These are phyloP conservation scores for Narthecium ossifragum DNA, from an alignment of 106 monocot genomes.

Conservation along the genomic window DNA sequence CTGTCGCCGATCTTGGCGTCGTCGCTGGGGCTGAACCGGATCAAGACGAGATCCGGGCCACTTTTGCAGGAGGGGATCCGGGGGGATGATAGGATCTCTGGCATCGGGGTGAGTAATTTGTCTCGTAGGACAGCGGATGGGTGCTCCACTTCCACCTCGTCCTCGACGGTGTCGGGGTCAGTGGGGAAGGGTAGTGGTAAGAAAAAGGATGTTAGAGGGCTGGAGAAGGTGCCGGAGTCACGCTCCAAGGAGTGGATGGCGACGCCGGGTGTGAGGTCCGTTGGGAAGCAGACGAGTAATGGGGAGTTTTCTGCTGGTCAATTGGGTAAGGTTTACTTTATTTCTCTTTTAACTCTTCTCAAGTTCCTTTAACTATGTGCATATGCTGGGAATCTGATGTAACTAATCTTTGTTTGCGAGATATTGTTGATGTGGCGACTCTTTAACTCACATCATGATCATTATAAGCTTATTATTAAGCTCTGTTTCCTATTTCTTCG, in stretches of 20 bases:
- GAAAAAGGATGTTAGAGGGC: constrained; percentile 37
- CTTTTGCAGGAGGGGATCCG: constrained; percentile 69
- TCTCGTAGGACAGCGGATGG: constrained; percentile 12
- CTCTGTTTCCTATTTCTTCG: no score
- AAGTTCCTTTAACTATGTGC: not conserved
- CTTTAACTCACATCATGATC: no score
- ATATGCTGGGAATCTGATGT: not conserved
- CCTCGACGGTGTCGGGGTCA: constrained; percentile 5
- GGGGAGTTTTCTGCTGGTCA: constrained; percentile 10
- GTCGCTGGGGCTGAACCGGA: constrained; percentile 79
- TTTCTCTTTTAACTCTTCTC: not conserved
- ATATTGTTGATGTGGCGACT: no score
- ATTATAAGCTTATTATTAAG: no score
- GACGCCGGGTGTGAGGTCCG: constrained; percentile 12
- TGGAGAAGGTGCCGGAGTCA: constrained; percentile 36
- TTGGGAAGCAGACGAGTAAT: constrained; percentile 5
- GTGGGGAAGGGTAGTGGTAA: constrained; percentile 38
- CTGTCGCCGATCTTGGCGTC: constrained; percentile 77
- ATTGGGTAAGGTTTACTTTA: constrained; percentile 17
- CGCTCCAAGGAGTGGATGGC: constrained; percentile 20
- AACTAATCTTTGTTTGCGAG: not conserved
- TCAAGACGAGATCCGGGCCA: constrained; percentile 98
- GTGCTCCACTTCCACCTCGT: constrained; percentile 34
- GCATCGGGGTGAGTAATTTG: constrained; percentile 62
- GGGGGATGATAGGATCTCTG: constrained; percentile 35